Conservation (phyloP, 2,329 filamentous ascomycete genomes). For the Anisogramma anomala region DNA sequence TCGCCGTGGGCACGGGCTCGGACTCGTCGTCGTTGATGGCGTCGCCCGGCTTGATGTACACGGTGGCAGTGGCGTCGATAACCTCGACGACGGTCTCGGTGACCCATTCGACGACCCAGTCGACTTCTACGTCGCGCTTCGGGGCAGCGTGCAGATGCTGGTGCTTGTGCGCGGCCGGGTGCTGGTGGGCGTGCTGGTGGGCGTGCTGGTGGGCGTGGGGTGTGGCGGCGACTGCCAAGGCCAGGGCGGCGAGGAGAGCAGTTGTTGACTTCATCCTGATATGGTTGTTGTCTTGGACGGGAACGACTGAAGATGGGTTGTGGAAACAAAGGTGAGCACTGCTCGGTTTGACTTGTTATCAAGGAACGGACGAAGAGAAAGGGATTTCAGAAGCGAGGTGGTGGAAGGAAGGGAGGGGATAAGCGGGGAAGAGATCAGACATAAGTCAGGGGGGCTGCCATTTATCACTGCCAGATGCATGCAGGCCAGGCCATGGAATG, state of each 20-base stretch:
- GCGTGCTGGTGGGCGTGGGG: slow-evolving; percentile 31
- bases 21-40: slow-evolving; percentile 15
- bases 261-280: slow-evolving; percentile 32
- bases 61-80: slow-evolving; percentile 37
- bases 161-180: slow-evolving; percentile 21
- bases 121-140: slow-evolving; percentile 35
- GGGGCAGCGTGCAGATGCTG: slow-evolving; percentile 28
- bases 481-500: too few species aligned
- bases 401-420: not conserved
- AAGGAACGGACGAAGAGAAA: slow-evolving; percentile 11
- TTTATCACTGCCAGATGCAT: too few species aligned
- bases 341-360: slow-evolving; percentile 5
- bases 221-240: slow-evolving; percentile 37
- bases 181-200: slow-evolving; percentile 23
- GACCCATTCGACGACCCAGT: slow-evolving; percentile 36
- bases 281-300: slow-evolving; percentile 15
- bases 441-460: slow-evolving; percentile 1
- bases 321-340: slow-evolving; percentile 13
- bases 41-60: slow-evolving; percentile 28
- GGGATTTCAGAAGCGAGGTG: slow-evolving; percentile 1
- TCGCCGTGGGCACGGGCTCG: slow-evolving; percentile 15
- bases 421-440: not conserved
- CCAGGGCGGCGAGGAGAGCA: slow-evolving; percentile 31
- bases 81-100: slow-evolving; percentile 38
- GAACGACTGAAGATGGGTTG: slow-evolving; percentile 4